Evolutionary conservation across 2,329 filamentous ascomycete genomes (phyloP), one percentile per base, ranked within the genome.

Genomic region (Albophoma yamanashiensis): DNA sequence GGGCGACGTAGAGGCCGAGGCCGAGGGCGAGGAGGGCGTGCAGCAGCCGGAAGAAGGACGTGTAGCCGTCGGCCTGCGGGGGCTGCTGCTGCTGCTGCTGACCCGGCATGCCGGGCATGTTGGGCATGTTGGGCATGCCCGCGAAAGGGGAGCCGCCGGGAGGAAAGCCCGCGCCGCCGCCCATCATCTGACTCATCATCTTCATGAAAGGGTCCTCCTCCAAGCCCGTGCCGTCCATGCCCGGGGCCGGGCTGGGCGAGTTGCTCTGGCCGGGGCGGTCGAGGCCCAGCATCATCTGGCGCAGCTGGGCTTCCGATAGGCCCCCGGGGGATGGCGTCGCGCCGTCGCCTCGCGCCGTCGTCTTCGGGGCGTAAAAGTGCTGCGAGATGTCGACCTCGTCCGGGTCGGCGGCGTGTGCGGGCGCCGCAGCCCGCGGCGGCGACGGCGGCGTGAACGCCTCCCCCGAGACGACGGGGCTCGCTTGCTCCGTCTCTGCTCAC

Each of bases 341-440:
- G 39, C 70, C 63, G 39, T 72, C 66, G 58, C 77, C 68, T 58
- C 66, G 62, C 9, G 58, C 57, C 9, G 67, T 63, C 12, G 75
- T 73, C 31, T 76, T 73, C 1, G 86, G 86, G 40, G 80, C 74
- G 73, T 88, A 89, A 73, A 81, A 87, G 74, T 89, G 88, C 64
- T 87, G 75, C n/a, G 88, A 89, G 65, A 93, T 91, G 71, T 92
- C 89, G 64, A 91, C 82, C 72, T 92, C 89, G 6, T 86, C 88
- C 7, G 89, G 89, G 67, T 90, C 87, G 60, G 79, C 84, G 67
- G 81, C 8, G 36, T 72, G 70, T 27, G 71, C 64, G 36, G 68
- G 55, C 25, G 36, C 38, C 42, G 27, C 31, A 31, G 27, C 27
- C n/a, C n/a, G n/a, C n/a, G n/a, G n/a, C 34, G 34, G 34, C 20